A percentile compares a stretch with the other conserved stretches of the same genome.
phyloP scores from a whole-genome alignment of 148 eudicot genomes.

The Amaranthus palmeri region DNA sequence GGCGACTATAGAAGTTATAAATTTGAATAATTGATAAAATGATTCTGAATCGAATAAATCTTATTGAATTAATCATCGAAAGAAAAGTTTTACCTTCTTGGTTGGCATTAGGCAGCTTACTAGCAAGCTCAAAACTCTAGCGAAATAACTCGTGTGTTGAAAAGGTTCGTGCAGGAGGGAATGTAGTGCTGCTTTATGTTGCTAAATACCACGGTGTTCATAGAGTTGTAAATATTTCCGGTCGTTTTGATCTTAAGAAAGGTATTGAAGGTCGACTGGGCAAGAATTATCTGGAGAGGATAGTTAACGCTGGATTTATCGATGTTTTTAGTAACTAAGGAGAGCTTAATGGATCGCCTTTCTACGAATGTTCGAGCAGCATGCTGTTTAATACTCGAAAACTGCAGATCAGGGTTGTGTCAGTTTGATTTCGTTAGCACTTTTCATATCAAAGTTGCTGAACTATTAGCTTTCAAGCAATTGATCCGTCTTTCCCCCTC shows the following conservation, averaged over 20 bases:
- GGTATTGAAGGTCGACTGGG: slow-evolving; percentile 91
- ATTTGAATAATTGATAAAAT: too few relatives aligned
- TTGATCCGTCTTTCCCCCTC: too few relatives aligned
- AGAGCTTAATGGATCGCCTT: slow-evolving; percentile 76
- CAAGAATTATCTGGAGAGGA: slow-evolving; percentile 50
- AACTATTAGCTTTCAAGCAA: neutral
- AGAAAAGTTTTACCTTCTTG: neutral
- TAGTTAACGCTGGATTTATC: slow-evolving; percentile 55
- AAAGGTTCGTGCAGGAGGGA: slow-evolving; percentile 63
- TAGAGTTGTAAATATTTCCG: slow-evolving; percentile 62
- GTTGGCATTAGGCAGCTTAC: slow-evolving; percentile 8
- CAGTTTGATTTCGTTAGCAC: neutral
- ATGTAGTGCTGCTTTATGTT: slow-evolving; percentile 85
- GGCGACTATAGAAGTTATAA: too few relatives aligned
- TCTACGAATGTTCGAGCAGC: slow-evolving; percentile 52
- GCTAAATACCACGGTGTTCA: slow-evolving; percentile 55
- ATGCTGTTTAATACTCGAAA: slow-evolving; percentile 40
- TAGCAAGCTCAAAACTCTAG: neutral
- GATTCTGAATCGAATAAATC: too few relatives aligned
- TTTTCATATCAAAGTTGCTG: neutral
- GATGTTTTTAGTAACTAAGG: slow-evolving; percentile 58
- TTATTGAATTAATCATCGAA: neutral
- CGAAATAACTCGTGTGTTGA: slow-evolving; percentile 17
- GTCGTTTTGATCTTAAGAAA: slow-evolving; percentile 67
- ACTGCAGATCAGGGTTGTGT: slow-evolving; percentile 53